phyloP scores from a whole-genome alignment of 306 rosid species.

The Biancaea sappan region DNA sequence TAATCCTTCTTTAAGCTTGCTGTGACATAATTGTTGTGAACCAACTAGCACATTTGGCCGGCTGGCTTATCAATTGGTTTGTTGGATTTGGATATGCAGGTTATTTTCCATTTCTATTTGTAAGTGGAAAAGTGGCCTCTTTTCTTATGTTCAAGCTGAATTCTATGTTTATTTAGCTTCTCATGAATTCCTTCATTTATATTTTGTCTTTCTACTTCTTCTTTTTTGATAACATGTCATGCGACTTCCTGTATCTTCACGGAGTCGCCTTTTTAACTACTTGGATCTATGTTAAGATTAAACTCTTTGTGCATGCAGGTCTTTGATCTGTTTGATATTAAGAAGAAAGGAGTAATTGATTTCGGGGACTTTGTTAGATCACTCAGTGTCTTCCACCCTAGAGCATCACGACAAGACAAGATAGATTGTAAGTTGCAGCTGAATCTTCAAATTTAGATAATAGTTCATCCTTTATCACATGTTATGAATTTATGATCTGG shows the following conservation, averaged over 20 bases:
- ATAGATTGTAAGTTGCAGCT: constrained; percentile 71
- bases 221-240: background rate
- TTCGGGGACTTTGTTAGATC: constrained; percentile 94
- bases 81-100: background rate
- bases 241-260: background rate
- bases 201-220: background rate
- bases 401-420: constrained; percentile 66
- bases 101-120: background rate
- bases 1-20: background rate
- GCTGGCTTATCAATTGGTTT: background rate
- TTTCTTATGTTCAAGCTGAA: background rate
- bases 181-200: background rate
- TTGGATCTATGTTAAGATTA: constrained; percentile 26
- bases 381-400: constrained; percentile 88
- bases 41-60: background rate
- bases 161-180: background rate
- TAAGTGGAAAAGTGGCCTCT: background rate
- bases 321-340: constrained; percentile 89
- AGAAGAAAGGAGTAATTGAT: constrained; percentile 74
- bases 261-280: background rate
- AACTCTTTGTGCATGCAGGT: constrained; percentile 49
- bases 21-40: background rate
- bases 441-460: background rate
- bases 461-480: background rate
- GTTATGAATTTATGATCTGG: background rate